These are phyloP conservation scores for Ophiocordyceps polyrhachis-furcata DNA, from an alignment of 2,329 filamentous ascomycete species.

Conservation along the genomic window DNA sequence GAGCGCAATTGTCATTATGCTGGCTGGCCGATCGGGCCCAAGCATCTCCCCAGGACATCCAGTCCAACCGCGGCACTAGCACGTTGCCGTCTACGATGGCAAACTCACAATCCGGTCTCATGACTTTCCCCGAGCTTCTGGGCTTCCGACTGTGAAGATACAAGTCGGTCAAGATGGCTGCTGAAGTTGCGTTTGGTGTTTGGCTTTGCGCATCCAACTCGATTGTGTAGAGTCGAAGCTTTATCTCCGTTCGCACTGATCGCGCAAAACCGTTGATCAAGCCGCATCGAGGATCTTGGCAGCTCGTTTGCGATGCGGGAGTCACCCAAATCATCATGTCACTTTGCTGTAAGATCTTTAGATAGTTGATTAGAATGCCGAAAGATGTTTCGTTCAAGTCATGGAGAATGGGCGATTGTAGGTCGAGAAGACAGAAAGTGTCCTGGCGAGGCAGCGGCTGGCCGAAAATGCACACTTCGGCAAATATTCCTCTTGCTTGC, in stretches of 20 bases:
- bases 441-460: too few relatives aligned
- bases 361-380: conserved; percentile 3
- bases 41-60: too few relatives aligned
- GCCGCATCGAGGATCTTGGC: conserved; percentile 1
- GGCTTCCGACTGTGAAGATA: neutral
- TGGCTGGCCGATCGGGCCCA: too few relatives aligned
- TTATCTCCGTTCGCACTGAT: conserved; percentile 1
- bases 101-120: too few relatives aligned
- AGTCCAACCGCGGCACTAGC: too few relatives aligned
- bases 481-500: too few relatives aligned
- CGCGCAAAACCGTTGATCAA: conserved; percentile 1
- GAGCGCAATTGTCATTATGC: too few relatives aligned
- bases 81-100: too few relatives aligned
- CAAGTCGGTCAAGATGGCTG: neutral
- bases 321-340: conserved; percentile 3
- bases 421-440: conserved; percentile 1
- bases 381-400: conserved; percentile 3
- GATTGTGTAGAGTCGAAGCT: conserved; percentile 1
- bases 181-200: neutral
- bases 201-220: neutral
- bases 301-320: conserved; percentile 1
- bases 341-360: conserved; percentile 1
- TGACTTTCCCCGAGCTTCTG: neutral
- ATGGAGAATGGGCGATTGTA: conserved; percentile 4
- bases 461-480: too few relatives aligned